A percentile compares a stretch with the other conserved stretches of the same genome.
Evolutionary conservation across 2,329 filamentous ascomycete genomes (phyloP).

Genomic region (Pyricularia sp.): DNA sequence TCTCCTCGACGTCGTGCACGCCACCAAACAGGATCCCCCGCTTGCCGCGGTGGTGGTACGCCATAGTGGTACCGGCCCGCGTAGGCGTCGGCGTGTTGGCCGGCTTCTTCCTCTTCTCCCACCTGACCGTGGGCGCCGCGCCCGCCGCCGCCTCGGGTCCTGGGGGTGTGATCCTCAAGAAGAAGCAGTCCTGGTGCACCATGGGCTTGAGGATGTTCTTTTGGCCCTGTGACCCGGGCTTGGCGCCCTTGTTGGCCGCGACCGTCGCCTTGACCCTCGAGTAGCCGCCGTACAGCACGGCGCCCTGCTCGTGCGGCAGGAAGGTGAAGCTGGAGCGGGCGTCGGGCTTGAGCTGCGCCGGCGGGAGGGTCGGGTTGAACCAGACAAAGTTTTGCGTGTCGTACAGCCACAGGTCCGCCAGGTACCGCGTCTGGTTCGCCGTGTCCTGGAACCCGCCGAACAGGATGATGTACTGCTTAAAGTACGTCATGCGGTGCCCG

Average conservation of each 20-base stretch:
- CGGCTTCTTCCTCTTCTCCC: conserved; percentile 90
- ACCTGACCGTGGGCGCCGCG: conserved; percentile 64
- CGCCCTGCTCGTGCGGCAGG: conserved; percentile 81
- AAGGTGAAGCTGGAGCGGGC: conserved; percentile 86
- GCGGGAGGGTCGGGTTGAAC: conserved; percentile 66
- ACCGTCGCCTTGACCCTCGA: conserved; percentile 74
- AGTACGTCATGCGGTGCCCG: conserved; percentile 93
- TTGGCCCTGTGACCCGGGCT: conserved; percentile 49
- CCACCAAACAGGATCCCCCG: conserved; percentile 90
- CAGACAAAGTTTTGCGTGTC: conserved; percentile 82
- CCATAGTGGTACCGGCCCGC: conserved; percentile 86
- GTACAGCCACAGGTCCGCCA: conserved; percentile 92
- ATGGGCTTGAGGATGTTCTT: conserved; percentile 75
- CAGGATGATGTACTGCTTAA: conserved; percentile 91
- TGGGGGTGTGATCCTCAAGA: conserved; percentile 71
- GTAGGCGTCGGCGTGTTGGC: conserved; percentile 78
- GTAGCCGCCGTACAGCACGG: conserved; percentile 88
- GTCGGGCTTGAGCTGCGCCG: conserved; percentile 80
- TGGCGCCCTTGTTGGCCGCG: conserved; percentile 51
- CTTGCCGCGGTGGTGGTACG: conserved; percentile 67
- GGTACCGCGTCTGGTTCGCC: conserved; percentile 86
- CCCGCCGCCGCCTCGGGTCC: conserved; percentile 54
- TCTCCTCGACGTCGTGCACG: conserved; percentile 86
- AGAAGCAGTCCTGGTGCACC: conserved; percentile 93
- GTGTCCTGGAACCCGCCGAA: conserved; percentile 98